Evolutionary conservation across 2,329 filamentous ascomycete species (phyloP).

Genomic region (Aspergillus flavus): DNA sequence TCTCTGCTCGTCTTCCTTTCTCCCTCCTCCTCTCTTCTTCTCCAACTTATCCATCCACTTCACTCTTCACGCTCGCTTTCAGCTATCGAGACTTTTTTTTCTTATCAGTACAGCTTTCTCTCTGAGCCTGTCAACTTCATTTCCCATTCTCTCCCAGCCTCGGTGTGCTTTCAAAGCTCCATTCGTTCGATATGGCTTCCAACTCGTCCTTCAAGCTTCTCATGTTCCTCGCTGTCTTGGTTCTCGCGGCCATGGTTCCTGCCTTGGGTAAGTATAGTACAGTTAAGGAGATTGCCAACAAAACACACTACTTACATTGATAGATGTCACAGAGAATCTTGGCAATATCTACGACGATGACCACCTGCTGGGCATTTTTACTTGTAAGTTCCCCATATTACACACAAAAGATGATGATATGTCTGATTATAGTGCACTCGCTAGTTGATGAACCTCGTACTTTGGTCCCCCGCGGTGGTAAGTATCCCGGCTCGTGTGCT

Average conservation of each 20-base stretch:
- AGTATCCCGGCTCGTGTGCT: neutral
- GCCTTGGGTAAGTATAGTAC: conserved; percentile 21
- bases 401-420: neutral
- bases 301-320: neutral
- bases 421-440: neutral
- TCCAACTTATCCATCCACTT: conserved; percentile 2
- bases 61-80: neutral
- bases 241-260: conserved; percentile 20
- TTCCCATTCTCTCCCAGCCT: neutral
- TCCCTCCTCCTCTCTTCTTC: conserved; percentile 1
- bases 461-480: conserved; percentile 12
- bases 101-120: neutral
- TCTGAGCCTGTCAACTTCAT: conserved; percentile 1
- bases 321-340: conserved; percentile 2
- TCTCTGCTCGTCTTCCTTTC: conserved; percentile 1
- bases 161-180: neutral
- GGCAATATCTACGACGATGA: conserved; percentile 1
- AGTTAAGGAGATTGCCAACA: neutral
- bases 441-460: neutral
- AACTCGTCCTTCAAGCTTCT: conserved; percentile 20
- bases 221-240: conserved; percentile 25
- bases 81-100: neutral
- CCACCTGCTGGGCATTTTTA: conserved; percentile 1
- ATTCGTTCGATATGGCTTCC: conserved; percentile 9
- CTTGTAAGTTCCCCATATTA: conserved; percentile 7